Base-by-base conservation (phyloP, 352 stramenopile genomes). In the Globisporangium spiculum region DNA sequence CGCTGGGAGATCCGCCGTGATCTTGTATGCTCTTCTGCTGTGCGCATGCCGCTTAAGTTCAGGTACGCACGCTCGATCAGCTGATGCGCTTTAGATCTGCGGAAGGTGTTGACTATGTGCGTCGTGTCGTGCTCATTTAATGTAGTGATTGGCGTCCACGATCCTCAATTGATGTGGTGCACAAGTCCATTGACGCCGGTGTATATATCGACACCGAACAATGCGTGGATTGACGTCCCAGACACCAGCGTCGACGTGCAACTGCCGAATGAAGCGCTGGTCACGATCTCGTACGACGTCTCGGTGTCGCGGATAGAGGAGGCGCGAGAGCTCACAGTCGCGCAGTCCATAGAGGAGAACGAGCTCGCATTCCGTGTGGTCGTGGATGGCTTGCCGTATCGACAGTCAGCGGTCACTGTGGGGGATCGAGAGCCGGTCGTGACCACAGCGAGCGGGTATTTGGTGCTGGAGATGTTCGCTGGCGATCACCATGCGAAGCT, bases 221-320 rank as follows among this genome's bases (percentile, higher is more conserved):
- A 88, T 48, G 70, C 38, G 38, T 93, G 85, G 85, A 34, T 87
- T 26, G 80, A 91, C 55, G 75, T 93, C 4, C 77, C 73, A 0
- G 75, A 89, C 48, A 91, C 85, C 0, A 62, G 59, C 34, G 83
- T 91, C 0, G 44, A 68, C 0, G 60, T 90, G 44, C 77, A 90
- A 55, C 76, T 93, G 18, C 68, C 67, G 20, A 91, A 90, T 57
- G 72, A 87, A 55, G 83, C 80, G 1, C 67, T 89, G 5, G 74
- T 91, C 46, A 62, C 90, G 36, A 79, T 93, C 27, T 89, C 83
- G 24, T 91, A 91, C 70, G 85, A 93, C 61, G 80, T 89, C 4
- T 78, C 81, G 0, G 83, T 91, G 16, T 82, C 81, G 14, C 83
- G 81, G 54, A 52, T 88, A 59, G 55, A 74, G 20, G 65, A 65